Evolutionary conservation across 2,329 filamentous ascomycete genomes (phyloP).

Genomic region (Botrytis medusae): DNA sequence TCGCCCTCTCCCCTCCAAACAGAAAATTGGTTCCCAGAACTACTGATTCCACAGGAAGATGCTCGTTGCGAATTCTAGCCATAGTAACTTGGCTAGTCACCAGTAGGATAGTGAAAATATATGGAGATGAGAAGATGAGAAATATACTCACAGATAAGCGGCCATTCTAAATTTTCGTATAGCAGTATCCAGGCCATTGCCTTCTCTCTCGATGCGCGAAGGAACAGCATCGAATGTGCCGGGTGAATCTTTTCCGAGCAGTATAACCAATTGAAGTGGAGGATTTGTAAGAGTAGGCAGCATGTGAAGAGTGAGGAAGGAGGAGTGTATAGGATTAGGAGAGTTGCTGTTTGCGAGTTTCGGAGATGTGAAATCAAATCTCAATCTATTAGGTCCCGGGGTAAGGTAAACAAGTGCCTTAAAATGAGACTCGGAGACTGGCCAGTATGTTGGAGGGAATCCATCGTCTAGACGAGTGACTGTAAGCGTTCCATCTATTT

Average conservation of each 20-base stretch:
- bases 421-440: slow-evolving; percentile 85
- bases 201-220: slow-evolving; percentile 72
- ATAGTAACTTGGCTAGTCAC: not conserved
- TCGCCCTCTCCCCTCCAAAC: not conserved
- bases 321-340: slow-evolving; percentile 70
- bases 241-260: slow-evolving; percentile 84
- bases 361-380: slow-evolving; percentile 83
- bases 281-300: slow-evolving; percentile 75
- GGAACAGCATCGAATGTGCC: slow-evolving; percentile 82
- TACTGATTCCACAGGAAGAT: not conserved
- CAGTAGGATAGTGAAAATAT: not conserved
- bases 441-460: slow-evolving; percentile 83
- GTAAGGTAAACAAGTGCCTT: slow-evolving; percentile 89
- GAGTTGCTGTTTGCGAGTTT: slow-evolving; percentile 71
- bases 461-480: slow-evolving; percentile 80
- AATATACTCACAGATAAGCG: slow-evolving; percentile 63
- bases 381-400: slow-evolving; percentile 83
- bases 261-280: slow-evolving; percentile 83
- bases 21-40: not conserved
- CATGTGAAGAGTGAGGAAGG: slow-evolving; percentile 82
- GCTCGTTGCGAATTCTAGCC: not conserved
- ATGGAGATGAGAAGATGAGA: not conserved
- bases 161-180: slow-evolving; percentile 92
- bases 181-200: slow-evolving; percentile 76
- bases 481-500: slow-evolving; percentile 75